These are phyloP conservation scores for Hymenoscyphus occultus DNA, from an alignment of 2,329 filamentous ascomycete species.

Conservation along the genomic window DNA sequence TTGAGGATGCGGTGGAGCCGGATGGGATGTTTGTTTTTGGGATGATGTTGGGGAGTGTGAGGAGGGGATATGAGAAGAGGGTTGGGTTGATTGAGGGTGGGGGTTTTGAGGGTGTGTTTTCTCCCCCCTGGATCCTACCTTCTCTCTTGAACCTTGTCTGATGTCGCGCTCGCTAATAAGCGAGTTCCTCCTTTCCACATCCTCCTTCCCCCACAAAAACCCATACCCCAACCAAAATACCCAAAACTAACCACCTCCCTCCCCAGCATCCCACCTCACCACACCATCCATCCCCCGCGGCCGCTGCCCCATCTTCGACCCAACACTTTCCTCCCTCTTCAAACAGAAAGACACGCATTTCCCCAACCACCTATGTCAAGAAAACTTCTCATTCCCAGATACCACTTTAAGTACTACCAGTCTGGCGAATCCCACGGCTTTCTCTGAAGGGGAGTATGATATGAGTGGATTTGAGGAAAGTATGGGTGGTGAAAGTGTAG, in stretches of 20 bases:
- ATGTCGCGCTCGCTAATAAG: not conserved
- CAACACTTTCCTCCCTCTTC: constrained; percentile 19
- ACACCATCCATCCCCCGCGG: constrained; percentile 15
- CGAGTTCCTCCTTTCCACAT: not conserved
- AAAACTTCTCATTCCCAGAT: constrained; percentile 8
- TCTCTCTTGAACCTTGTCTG: not conserved
- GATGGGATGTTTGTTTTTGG: constrained; percentile 28
- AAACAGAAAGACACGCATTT: constrained; percentile 3
- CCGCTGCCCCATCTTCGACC: constrained; percentile 29
- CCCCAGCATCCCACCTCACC: constrained; percentile 10
- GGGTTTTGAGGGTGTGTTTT: constrained; percentile 18
- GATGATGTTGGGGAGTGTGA: constrained; percentile 28
- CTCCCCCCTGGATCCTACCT: not conserved
- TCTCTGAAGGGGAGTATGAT: not conserved
- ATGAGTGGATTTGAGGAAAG: not conserved
- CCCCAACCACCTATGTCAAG: no score
- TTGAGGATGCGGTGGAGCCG: constrained; percentile 12
- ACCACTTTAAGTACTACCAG: constrained; percentile 16
- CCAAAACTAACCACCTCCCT: not conserved
- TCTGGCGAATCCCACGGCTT: constrained; percentile 6
- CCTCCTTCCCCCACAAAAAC: not conserved
- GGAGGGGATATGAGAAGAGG: constrained; percentile 27
- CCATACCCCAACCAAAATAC: not conserved
- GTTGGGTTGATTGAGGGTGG: constrained; percentile 22
- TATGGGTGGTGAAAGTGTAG: not conserved